phyloP scores from a whole-genome alignment of 225 moss, liverwort and hornwort species.

The Antitrichia curtipendula region DNA sequence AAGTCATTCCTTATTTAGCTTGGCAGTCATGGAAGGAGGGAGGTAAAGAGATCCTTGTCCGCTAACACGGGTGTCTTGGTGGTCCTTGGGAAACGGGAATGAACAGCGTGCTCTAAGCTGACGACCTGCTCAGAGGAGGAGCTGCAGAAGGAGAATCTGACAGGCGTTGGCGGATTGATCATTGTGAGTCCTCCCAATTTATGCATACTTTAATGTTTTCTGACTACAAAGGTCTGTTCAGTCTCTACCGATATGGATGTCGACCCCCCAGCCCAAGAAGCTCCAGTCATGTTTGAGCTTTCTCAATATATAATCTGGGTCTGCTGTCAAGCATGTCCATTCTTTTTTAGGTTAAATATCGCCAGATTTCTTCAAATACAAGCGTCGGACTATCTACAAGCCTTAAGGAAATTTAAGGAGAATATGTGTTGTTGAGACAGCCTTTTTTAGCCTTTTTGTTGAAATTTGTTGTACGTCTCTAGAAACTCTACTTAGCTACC shows the following conservation, averaged over 20 bases:
- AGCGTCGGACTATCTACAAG: neutral
- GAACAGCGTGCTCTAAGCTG: constrained; percentile 55
- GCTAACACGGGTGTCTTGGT: neutral
- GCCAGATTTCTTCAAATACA: neutral
- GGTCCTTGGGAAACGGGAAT: neutral
- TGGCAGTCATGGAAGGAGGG: neutral
- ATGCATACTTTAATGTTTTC: neutral
- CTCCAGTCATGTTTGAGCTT: neutral
- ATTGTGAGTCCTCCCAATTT: constrained; percentile 23
- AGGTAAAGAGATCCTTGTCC: neutral
- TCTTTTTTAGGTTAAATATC: neutral
- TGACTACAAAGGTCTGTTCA: neutral
- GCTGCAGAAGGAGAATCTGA: constrained; percentile 31
- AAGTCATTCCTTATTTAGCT: neutral
- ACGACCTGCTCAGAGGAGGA: constrained; percentile 21
- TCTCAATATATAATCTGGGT: neutral
- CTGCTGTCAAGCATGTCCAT: neutral
- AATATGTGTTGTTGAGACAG: neutral
- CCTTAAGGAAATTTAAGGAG: neutral
- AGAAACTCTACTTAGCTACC: neutral
- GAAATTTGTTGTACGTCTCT: neutral
- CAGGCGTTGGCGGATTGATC: constrained; percentile 49
- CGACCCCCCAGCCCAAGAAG: neutral
- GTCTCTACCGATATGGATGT: neutral
- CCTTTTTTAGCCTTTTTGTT: neutral